phyloP scores from a whole-genome alignment of 257 asterid species.

The Coffea canephora region DNA sequence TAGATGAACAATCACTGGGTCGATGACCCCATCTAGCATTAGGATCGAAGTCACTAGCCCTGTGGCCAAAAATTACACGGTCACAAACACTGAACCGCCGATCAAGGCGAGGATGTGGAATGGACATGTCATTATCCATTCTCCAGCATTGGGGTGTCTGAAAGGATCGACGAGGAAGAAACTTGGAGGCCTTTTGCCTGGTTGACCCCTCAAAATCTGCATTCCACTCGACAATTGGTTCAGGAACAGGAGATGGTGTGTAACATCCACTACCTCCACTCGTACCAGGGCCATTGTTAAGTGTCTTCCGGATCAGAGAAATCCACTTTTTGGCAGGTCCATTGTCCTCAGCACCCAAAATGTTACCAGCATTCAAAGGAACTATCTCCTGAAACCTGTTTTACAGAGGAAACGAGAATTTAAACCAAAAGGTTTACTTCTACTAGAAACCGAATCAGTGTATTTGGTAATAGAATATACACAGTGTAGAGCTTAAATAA shows the following conservation, averaged over 20 bases:
- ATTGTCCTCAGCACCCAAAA: slow-evolving; percentile 94
- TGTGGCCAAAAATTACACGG: slow-evolving; percentile 72
- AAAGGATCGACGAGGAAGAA: slow-evolving; percentile 82
- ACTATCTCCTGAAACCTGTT: slow-evolving; percentile 96
- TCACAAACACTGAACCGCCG: slow-evolving; percentile 88
- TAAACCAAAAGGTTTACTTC: background rate
- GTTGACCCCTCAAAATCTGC: slow-evolving; percentile 89
- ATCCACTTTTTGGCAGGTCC: slow-evolving; percentile 98
- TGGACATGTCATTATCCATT: slow-evolving; percentile 61
- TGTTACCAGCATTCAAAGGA: slow-evolving; percentile 93
- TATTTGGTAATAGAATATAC: background rate
- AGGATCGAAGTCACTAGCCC: slow-evolving; percentile 66
- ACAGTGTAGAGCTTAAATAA: background rate
- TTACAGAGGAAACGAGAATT: background rate
- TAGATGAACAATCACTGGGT: slow-evolving; percentile 68
- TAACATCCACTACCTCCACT: slow-evolving; percentile 62
- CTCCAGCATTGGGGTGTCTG: slow-evolving; percentile 78
- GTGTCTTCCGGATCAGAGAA: slow-evolving; percentile 65
- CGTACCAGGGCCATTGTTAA: slow-evolving; percentile 62
- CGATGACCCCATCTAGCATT: slow-evolving; percentile 55
- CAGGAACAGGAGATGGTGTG: slow-evolving; percentile 89
- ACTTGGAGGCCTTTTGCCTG: slow-evolving; percentile 66
- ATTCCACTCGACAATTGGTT: slow-evolving; percentile 87
- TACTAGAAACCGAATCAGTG: slow-evolving; percentile 8
- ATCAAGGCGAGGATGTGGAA: slow-evolving; percentile 71